Conservation (phyloP, 768 basidiomycete species). For the Sarcomyxa edulis region DNA sequence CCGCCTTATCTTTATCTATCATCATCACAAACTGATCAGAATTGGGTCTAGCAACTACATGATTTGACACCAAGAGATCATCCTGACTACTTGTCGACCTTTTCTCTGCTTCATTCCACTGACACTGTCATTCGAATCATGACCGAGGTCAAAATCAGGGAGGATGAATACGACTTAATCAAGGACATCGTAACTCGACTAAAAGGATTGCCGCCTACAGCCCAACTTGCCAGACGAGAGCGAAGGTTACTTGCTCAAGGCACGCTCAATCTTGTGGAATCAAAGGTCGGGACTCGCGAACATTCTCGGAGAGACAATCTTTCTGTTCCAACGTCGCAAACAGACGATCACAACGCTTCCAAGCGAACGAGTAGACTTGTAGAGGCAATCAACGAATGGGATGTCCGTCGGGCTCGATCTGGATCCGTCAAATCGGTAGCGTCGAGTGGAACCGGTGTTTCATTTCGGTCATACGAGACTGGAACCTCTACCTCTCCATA, state of each 20-base stretch:
- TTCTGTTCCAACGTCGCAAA: not conserved
- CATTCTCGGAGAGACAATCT: not conserved
- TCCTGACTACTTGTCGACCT: slow-evolving; percentile 63
- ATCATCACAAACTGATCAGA: slow-evolving; percentile 6
- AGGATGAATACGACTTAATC: slow-evolving; percentile 80
- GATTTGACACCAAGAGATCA: slow-evolving; percentile 67
- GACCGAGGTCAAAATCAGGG: slow-evolving; percentile 79
- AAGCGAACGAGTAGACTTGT: slow-evolving; percentile 26
- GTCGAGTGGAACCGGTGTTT: slow-evolving; percentile 21
- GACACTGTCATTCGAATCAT: slow-evolving; percentile 72
- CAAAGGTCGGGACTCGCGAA: slow-evolving; percentile 10
- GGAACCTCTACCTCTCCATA: slow-evolving; percentile 13
- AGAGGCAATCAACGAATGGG: slow-evolving; percentile 42
- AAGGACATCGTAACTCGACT: slow-evolving; percentile 57
- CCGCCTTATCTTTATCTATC: not conserved
- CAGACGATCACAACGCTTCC: not conserved
- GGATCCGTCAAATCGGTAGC: slow-evolving; percentile 30
- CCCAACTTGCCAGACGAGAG: slow-evolving; percentile 62
- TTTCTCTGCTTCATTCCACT: slow-evolving; percentile 60
- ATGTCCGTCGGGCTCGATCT: slow-evolving; percentile 32
- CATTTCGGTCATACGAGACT: slow-evolving; percentile 14
- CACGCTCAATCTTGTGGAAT: slow-evolving; percentile 39
- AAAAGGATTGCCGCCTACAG: slow-evolving; percentile 47
- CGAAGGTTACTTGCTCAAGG: slow-evolving; percentile 74
- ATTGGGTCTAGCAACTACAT: slow-evolving; percentile 67